Conservation (phyloP, 225 moss, liverwort and hornwort genomes). For the Physcomitrellopsis africana region DNA sequence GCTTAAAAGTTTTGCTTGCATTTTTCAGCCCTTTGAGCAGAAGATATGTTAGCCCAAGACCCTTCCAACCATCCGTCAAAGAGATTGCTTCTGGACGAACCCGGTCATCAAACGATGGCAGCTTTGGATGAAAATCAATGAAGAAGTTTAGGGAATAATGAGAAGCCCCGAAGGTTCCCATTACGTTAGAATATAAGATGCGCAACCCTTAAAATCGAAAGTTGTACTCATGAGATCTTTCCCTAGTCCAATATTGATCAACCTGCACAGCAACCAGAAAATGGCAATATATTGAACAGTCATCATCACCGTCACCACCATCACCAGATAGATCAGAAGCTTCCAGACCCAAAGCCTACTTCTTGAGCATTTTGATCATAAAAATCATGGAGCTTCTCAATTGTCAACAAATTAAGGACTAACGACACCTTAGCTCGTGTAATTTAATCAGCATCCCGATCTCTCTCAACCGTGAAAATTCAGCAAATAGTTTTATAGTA, state of each 20-base stretch:
- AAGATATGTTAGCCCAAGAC: conserved; percentile 45
- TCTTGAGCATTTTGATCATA: not conserved
- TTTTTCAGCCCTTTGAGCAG: conserved; percentile 43
- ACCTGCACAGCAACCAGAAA: conserved; percentile 37
- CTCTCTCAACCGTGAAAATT: conserved; percentile 5
- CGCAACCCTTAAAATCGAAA: not conserved
- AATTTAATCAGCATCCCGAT: not conserved
- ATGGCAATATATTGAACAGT: conserved; percentile 9
- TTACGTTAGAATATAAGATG: conserved; percentile 4
- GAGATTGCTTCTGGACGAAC: conserved; percentile 24
- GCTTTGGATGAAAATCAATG: conserved; percentile 41
- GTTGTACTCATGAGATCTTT: conserved; percentile 13
- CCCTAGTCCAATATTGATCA: conserved; percentile 1
- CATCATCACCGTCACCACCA: not conserved
- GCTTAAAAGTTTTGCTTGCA: conserved; percentile 40
- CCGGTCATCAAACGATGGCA: conserved; percentile 38
- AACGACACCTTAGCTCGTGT: not conserved
- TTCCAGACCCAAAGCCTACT: not conserved
- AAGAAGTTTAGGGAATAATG: conserved; percentile 54
- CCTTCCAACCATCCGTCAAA: conserved; percentile 44
- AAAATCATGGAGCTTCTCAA: not conserved
- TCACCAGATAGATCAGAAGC: not conserved
- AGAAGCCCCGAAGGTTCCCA: conserved; percentile 54
- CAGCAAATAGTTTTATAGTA: not conserved
- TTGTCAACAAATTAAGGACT: not conserved